Evolutionary conservation across 495 filamentous ascomycete species (phyloP).

Genomic region (Polyplosphaeria fusca): DNA sequence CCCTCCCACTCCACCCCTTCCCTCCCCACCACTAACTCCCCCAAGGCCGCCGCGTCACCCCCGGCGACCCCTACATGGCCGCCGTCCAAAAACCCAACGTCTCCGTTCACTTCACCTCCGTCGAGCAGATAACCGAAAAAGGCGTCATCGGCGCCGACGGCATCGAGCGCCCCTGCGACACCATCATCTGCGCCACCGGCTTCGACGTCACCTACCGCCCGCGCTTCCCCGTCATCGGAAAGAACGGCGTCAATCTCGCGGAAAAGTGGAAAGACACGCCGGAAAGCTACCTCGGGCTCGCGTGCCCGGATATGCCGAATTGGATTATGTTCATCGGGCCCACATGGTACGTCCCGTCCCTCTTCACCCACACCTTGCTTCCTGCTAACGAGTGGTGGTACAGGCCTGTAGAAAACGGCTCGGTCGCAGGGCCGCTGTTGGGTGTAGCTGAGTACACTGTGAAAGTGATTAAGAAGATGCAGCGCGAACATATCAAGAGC

Average conservation of each 20-base stretch:
- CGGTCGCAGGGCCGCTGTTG: conserved; percentile 36
- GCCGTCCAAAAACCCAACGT: conserved; percentile 42
- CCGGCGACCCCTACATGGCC: conserved; percentile 41
- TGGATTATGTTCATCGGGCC: conserved; percentile 39
- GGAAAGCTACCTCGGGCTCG: conserved; percentile 39
- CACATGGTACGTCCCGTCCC: conserved; percentile 23
- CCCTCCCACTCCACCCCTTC: too few species aligned
- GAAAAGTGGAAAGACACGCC: conserved; percentile 40
- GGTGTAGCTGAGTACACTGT: conserved; percentile 37
- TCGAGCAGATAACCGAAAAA: conserved; percentile 34
- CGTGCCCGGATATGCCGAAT: conserved; percentile 40
- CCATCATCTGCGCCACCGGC: conserved; percentile 42
- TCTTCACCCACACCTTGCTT: background rate
- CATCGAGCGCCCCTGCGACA: conserved; percentile 38
- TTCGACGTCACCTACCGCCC: conserved; percentile 42
- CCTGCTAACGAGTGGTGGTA: too few species aligned
- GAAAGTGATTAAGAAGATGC: conserved; percentile 43
- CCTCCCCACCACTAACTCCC: conserved; percentile 1
- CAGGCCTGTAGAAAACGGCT: conserved; percentile 40
- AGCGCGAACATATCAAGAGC: conserved; percentile 39
- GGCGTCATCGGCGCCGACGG: conserved; percentile 41
- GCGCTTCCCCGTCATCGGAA: conserved; percentile 39
- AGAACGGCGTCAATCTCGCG: conserved; percentile 34
- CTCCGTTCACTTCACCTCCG: conserved; percentile 41
- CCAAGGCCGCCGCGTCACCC: conserved; percentile 36